A percentile compares a stretch with the other conserved stretches of the same genome.
These are phyloP conservation scores for Geotrichum citri-aurantii DNA, from an alignment of 1,139 yeast species.

Conservation along the genomic window DNA sequence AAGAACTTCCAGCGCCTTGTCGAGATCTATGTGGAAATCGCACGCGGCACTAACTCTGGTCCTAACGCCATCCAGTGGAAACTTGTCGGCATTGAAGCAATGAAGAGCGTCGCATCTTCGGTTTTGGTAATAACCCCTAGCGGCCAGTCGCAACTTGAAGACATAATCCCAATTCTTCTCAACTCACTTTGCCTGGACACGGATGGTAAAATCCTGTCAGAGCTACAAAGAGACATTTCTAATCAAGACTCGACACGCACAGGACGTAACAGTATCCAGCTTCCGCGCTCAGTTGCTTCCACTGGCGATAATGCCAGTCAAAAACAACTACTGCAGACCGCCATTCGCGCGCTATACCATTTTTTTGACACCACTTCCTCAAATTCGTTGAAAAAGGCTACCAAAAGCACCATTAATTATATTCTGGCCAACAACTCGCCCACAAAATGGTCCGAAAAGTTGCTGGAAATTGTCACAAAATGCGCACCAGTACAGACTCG, in stretches of 20 bases:
- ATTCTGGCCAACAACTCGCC: conserved; percentile 28
- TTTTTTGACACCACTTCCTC: conserved; percentile 39
- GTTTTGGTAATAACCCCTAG: conserved; percentile 38
- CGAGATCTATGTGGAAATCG: conserved; percentile 21
- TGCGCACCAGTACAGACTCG: conserved; percentile 89
- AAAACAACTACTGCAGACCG: conserved; percentile 20
- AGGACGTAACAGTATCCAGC: conserved; percentile 10
- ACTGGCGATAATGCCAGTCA: conserved; percentile 14
- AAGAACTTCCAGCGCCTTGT: conserved; percentile 44
- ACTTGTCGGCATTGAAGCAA: conserved; percentile 44
- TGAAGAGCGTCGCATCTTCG: conserved; percentile 43
- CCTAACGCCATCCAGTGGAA: conserved; percentile 48
- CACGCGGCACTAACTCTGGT: conserved; percentile 19
- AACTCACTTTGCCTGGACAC: conserved; percentile 21
- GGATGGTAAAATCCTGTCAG: conserved; percentile 21
- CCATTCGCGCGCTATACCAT: conserved; percentile 33
- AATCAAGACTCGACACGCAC: conserved; percentile 2
- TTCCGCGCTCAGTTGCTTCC: conserved; percentile 8
- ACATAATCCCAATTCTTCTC: conserved; percentile 43
- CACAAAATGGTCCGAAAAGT: conserved; percentile 48
- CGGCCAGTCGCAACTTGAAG: conserved; percentile 38
- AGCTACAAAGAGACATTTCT: conserved; percentile 19
- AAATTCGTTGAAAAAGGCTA: conserved; percentile 36
- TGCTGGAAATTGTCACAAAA: conserved; percentile 57
- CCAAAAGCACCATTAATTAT: conserved; percentile 34